Evolutionary conservation across 106 monocot species (phyloP).

Genomic region (Dioscorea alata): DNA sequence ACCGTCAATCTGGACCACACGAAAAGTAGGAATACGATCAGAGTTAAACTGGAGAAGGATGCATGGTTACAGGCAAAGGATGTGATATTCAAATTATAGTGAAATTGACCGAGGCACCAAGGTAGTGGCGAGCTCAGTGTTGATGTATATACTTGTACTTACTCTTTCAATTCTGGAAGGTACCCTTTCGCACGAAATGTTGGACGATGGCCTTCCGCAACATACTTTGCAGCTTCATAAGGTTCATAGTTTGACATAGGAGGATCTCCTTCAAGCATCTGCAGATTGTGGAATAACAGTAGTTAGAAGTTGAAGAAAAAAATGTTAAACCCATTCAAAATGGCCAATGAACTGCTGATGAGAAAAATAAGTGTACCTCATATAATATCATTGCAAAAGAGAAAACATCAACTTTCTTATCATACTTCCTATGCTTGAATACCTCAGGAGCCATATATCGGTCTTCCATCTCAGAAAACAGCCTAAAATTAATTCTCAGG

Average conservation of each 20-base stretch:
- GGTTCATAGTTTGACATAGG: slow-evolving; percentile 84
- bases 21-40: neutral
- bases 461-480: slow-evolving; percentile 33
- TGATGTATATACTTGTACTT: slow-evolving; percentile 11
- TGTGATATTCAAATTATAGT: no score
- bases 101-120: neutral
- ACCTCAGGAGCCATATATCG: slow-evolving; percentile 99
- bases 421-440: slow-evolving; percentile 94
- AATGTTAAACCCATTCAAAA: neutral
- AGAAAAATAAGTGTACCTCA: slow-evolving; percentile 49
- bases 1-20: slow-evolving; percentile 55
- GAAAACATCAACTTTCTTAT: slow-evolving; percentile 99
- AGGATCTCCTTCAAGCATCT: slow-evolving; percentile 98
- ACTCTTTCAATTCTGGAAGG: slow-evolving; percentile 73
- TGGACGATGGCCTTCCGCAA: slow-evolving; percentile 77
- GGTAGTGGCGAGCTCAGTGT: neutral
- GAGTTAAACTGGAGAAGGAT: neutral
- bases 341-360: neutral
- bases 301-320: neutral
- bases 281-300: slow-evolving; percentile 1
- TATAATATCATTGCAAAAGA: slow-evolving; percentile 99
- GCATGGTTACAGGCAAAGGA: neutral
- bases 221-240: slow-evolving; percentile 87
- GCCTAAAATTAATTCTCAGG: neutral
- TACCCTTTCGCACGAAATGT: slow-evolving; percentile 64